Base-by-base conservation (phyloP, 495 filamentous ascomycete genomes). In the Elaphomyces granulatus region DNA sequence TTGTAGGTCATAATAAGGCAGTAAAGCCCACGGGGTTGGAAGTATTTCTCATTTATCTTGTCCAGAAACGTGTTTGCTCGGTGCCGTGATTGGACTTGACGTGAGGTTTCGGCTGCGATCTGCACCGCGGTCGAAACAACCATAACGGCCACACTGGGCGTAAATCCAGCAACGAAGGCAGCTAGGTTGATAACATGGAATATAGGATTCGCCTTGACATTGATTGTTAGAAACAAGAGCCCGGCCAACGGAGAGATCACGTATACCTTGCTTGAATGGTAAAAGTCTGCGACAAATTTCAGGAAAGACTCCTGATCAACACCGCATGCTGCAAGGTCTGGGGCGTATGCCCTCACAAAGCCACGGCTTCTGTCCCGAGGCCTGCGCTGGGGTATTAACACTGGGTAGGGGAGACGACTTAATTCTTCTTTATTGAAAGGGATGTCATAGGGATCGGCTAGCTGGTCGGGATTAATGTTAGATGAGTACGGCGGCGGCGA, bases 1-100 rank as follows among this genome's bases (percentile, higher is more conserved):
- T 72, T 67, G 53, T 69, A 77, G 7, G 70, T 71, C 68, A 80
- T 73, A 23, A 80, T 55, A 3, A 79, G 51, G 39, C 67, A 71
- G 51, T 67, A 77, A 0, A 79, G 60, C 4, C 75, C 76, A 14
- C 66, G 69, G 0, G 75, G 75, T 20, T 57, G 59, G 55, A 78
- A 79, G 33, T 76, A 63, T 23, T 70, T 58, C 4, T 67, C 53
- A 53, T 79, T 79, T 50, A 75, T 67, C 37, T 62, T 59, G 30
- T 69, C 58, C 12, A 80, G 63, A 56, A 70, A 78, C 1, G 40
- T 55, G 40, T 75, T 78, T 3, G 68, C 64, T 34, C 71, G 37
- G 40, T 42, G 17, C 46, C 47, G 20, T 21, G 26, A 20, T 43
- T 59, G 56, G 16, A 50, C 34, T 20, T 42, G 32, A 12, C 31